phyloP scores from a whole-genome alignment of 2,329 filamentous ascomycete genomes.

The Penicillium nordicum region DNA sequence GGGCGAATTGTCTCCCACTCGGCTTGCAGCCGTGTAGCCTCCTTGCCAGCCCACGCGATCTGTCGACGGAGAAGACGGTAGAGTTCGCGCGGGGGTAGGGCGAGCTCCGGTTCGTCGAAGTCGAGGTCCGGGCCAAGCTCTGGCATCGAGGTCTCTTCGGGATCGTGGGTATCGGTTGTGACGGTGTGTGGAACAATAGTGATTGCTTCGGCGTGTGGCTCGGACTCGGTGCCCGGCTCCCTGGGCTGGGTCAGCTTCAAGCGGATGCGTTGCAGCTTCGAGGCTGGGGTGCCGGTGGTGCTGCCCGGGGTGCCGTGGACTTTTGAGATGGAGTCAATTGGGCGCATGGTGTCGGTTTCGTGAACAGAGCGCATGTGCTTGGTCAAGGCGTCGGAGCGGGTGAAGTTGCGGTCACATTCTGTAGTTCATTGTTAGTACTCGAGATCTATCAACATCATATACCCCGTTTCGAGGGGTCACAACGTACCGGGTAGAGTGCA shows the following conservation, averaged over 20 bases:
- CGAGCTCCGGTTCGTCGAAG: constrained; percentile 45
- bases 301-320: constrained; percentile 29
- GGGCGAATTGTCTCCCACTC: constrained; percentile 41
- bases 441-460: neutral
- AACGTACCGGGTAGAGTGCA: constrained; percentile 82
- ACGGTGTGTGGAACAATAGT: constrained; percentile 18
- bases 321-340: constrained; percentile 49
- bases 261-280: constrained; percentile 42
- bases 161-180: constrained; percentile 30
- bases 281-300: constrained; percentile 24
- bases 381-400: constrained; percentile 87
- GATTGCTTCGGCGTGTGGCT: constrained; percentile 21
- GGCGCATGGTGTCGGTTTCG: constrained; percentile 89
- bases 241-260: constrained; percentile 40
- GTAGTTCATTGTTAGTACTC: neutral
- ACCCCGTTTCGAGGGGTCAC: neutral
- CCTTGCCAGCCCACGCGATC: constrained; percentile 48
- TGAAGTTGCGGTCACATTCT: constrained; percentile 98
- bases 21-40: constrained; percentile 36
- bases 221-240: constrained; percentile 24
- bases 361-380: constrained; percentile 99
- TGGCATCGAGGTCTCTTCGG: constrained; percentile 34
- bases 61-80: constrained; percentile 47
- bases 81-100: constrained; percentile 41
- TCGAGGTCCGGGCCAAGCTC: constrained; percentile 42